Evolutionary conservation across 441 rosid genomes (phyloP), one percentile per base, ranked within the genome.

Genomic region (Mallotus repandus): DNA sequence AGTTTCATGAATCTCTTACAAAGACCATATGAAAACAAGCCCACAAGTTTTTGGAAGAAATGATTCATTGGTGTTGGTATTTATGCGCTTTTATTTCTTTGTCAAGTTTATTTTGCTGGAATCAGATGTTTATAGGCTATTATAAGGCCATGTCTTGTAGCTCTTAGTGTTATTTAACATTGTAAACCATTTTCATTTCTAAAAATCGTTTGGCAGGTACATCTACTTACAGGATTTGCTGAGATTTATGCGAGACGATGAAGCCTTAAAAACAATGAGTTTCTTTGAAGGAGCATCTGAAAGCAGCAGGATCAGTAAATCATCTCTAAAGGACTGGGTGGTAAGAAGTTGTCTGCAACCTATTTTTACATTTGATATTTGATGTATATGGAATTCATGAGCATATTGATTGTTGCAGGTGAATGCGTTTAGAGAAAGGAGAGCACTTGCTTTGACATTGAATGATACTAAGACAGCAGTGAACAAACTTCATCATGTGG

Each of bases 381-480:
- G 41, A 38, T 38, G 5, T 38, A 38, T 4, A 38, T 38, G 41
- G 41, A 38, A 6, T 38, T 38, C 41, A 38, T 38, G 41, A 6
- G 4, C 41, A 64, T 38, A 9, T 5, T 49, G 38, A 32, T 35
- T 59, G 2, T 48, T 16, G 18, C 67, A 93, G 98, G 92, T 93
- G 16, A 87, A 87, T 84, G 90, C 91, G 41, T 93, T 88, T 63
- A 88, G 97, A 83, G 97, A 91, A 63, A 69, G 97, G 69, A 89
- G 86, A 83, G 98, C 98, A 32, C 94, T 93, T 22, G 90, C 97
- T 4, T 68, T 93, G 80, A 93, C 98, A n/a, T 74, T 93, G 11
- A 93, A 93, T 19, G 98, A 93, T 55, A 91, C 98, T 7, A 91
- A 91, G 76, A 93, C 98, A 18, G 98, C 93, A 5, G 95, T 93